phyloP scores from a whole-genome alignment of 345 rosid genomes.

The Murraya paniculata region DNA sequence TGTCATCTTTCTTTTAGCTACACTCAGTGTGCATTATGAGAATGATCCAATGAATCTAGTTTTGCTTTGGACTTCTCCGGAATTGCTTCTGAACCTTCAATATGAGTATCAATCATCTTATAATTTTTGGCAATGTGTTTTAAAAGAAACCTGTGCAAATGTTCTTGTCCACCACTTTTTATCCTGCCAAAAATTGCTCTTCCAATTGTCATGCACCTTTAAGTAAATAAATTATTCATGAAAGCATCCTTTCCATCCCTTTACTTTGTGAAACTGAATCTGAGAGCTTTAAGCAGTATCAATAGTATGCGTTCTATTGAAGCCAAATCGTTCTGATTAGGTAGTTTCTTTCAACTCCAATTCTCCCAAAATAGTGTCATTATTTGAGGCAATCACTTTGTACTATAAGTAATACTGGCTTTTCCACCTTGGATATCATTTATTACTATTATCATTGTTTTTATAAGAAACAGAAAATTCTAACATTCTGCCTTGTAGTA shows the following conservation, averaged over 20 bases:
- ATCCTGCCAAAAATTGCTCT: neutral
- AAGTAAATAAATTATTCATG: neutral
- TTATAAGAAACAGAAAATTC: neutral
- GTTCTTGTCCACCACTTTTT: neutral
- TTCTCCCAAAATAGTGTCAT: neutral
- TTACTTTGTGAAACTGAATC: neutral
- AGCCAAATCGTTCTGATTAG: neutral
- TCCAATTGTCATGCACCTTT: neutral
- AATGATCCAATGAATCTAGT: neutral
- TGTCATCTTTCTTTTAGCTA: neutral
- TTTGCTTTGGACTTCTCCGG: neutral
- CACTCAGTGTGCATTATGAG: neutral
- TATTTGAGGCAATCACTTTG: neutral
- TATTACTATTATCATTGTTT: neutral
- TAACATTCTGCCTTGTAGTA: neutral
- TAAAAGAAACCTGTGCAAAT: neutral
- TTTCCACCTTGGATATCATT: neutral
- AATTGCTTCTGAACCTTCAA: neutral
- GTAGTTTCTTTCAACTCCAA: neutral
- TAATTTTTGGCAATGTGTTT: neutral
- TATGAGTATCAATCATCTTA: neutral
- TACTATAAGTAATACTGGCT: neutral
- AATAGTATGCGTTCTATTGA: neutral
- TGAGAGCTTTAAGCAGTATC: neutral
- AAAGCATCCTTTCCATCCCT: neutral